A percentile compares a stretch with the other conserved stretches of the same genome.
Evolutionary conservation across 1,284 basidiomycete species (phyloP).

Genomic region (Marasmius sp.): DNA sequence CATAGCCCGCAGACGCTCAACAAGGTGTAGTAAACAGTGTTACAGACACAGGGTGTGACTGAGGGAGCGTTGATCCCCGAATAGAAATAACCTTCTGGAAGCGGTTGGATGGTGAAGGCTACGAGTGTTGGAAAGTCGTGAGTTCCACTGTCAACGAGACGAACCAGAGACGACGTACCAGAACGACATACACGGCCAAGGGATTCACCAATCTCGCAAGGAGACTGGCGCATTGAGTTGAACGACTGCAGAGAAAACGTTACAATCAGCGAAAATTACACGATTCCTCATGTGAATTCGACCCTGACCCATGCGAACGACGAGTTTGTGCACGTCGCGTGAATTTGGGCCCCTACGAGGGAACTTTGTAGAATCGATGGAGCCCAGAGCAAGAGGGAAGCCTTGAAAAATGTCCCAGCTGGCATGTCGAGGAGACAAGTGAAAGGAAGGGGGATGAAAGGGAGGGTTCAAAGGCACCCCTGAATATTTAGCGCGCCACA

Average conservation of each 20-base stretch:
- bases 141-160: not conserved
- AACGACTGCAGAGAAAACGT: not conserved
- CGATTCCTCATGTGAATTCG: not conserved
- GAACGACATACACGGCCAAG: conserved; percentile 1
- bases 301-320: not conserved
- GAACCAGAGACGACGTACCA: not conserved
- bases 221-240: conserved; percentile 2
- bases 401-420: not conserved
- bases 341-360: not conserved
- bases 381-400: not conserved
- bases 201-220: conserved; percentile 4
- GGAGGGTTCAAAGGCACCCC: not conserved
- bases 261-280: not conserved
- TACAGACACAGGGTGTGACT: not conserved
- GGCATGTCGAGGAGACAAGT: not conserved
- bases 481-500: not conserved
- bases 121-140: not conserved
- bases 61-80: not conserved
- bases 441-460: not conserved
- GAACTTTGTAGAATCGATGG: not conserved
- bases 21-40: conserved; percentile 1
- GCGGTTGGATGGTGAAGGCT: conserved; percentile 5
- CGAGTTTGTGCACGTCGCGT: not conserved
- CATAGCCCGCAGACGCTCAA: conserved; percentile 1
- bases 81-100: conserved; percentile 6